Conservation (phyloP, 2,329 filamentous ascomycete genomes). For the Penicillium aurantiogriseum region DNA sequence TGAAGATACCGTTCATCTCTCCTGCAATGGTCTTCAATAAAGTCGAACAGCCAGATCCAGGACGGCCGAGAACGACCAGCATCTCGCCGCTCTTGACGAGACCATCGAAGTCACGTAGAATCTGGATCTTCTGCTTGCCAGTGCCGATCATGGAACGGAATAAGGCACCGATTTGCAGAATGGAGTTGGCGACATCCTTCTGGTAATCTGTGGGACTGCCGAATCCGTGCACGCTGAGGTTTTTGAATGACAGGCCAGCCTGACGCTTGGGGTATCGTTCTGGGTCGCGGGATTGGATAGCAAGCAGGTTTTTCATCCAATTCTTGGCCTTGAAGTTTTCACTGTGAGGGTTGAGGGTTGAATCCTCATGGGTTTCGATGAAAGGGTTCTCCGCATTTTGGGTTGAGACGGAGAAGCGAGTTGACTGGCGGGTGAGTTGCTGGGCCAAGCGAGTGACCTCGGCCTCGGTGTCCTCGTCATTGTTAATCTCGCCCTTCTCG, state of each 20-base stretch:
- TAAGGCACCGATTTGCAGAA: constrained; percentile 37
- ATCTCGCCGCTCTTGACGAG: constrained; percentile 58
- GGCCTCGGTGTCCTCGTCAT: constrained; percentile 29
- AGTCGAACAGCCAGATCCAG: constrained; percentile 67
- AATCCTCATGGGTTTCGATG: constrained; percentile 33
- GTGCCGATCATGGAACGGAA: constrained; percentile 34
- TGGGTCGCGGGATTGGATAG: constrained; percentile 51
- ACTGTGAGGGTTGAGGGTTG: constrained; percentile 46
- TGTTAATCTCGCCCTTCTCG: constrained; percentile 23
- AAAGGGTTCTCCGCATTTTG: constrained; percentile 36
- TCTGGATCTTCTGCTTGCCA: constrained; percentile 54
- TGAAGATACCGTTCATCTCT: constrained; percentile 75
- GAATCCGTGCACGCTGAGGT: constrained; percentile 67
- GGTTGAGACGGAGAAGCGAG: constrained; percentile 25
- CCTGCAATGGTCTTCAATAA: constrained; percentile 82
- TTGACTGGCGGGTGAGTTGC: constrained; percentile 38
- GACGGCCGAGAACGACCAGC: constrained; percentile 56
- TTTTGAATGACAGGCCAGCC: constrained; percentile 64
- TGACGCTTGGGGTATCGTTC: constrained; percentile 54
- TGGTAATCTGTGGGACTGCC: constrained; percentile 69
- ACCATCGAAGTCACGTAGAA: constrained; percentile 64
- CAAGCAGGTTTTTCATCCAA: constrained; percentile 50
- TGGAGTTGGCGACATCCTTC: constrained; percentile 41
- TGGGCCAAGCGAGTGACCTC: constrained; percentile 37
- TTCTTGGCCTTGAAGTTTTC: constrained; percentile 46